Percentiles rank a stretch among this genome's conserved stretches.
Evolutionary conservation across 2,329 filamentous ascomycete genomes (phyloP).

Genomic region (Cladophialophora carrionii): DNA sequence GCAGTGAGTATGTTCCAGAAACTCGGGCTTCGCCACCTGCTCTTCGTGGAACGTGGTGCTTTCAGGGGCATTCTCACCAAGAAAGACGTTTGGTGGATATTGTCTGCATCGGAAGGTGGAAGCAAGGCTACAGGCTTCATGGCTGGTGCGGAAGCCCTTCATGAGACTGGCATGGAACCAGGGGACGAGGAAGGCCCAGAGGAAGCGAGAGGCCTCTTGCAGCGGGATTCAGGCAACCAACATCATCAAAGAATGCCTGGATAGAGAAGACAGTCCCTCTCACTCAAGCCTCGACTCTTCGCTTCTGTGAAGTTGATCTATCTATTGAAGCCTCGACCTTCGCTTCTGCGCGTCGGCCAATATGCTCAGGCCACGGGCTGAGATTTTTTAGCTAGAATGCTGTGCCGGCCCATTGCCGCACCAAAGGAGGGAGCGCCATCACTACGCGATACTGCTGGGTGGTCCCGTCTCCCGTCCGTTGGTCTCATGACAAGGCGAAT

Average conservation of each 20-base stretch:
- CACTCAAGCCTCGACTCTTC: conserved; percentile 2
- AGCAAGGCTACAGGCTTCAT: conserved; percentile 32
- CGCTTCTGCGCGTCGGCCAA: conserved; percentile 8
- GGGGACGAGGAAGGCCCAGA: conserved; percentile 27
- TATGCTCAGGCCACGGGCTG: neutral
- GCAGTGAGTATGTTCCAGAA: conserved; percentile 93
- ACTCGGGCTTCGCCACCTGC: conserved; percentile 83
- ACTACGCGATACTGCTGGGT: neutral
- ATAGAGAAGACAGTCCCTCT: conserved; percentile 5
- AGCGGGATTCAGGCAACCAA: conserved; percentile 19
- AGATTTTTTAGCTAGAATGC: neutral
- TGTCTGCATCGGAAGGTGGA: conserved; percentile 73
- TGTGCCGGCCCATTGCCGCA: neutral
- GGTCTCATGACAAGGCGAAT: neutral
- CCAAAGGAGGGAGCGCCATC: neutral
- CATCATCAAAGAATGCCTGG: conserved; percentile 15
- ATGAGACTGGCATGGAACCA: conserved; percentile 21
- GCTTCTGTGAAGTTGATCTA: conserved; percentile 6
- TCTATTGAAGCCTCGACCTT: conserved; percentile 7
- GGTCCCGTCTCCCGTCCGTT: neutral
- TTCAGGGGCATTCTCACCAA: conserved; percentile 89
- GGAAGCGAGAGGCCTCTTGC: conserved; percentile 35
- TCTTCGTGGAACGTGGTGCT: conserved; percentile 80
- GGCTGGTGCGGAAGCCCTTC: conserved; percentile 31
- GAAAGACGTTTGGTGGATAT: conserved; percentile 94